phyloP scores from a whole-genome alignment of 1,284 basidiomycete species.

The Crepidotus sp. region DNA sequence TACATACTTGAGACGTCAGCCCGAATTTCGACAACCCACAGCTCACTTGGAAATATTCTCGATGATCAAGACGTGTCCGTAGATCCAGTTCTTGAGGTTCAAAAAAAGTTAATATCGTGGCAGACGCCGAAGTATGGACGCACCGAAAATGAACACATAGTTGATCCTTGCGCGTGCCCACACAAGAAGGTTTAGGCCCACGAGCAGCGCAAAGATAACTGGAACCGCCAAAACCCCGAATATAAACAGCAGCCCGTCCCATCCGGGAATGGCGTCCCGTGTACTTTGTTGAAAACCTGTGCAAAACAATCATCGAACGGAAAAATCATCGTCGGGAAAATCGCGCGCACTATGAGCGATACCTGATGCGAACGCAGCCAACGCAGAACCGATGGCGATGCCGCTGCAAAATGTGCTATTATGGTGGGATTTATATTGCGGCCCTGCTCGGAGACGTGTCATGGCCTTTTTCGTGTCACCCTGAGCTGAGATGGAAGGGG shows the following conservation, averaged over 20 bases:
- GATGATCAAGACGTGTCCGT: constrained; percentile 67
- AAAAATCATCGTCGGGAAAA: background rate
- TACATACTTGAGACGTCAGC: background rate
- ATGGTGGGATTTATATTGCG: constrained; percentile 60
- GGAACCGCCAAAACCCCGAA: constrained; percentile 76
- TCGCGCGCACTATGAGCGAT: constrained; percentile 61
- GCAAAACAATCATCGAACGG: background rate
- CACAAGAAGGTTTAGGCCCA: constrained; percentile 74
- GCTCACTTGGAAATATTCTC: constrained; percentile 74
- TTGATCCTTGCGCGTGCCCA: constrained; percentile 79
- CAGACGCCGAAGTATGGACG: constrained; percentile 16
- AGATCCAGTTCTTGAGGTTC: constrained; percentile 58
- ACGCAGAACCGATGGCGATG: constrained; percentile 63
- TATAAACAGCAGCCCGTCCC: constrained; percentile 70
- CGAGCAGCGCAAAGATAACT: constrained; percentile 66
- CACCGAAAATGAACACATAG: constrained; percentile 86
- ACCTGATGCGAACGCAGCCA: constrained; percentile 68
- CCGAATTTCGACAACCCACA: background rate
- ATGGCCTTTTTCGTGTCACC: constrained; percentile 80
- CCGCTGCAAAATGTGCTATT: constrained; percentile 73
- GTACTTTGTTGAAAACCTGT: constrained; percentile 46
- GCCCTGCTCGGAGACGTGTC: constrained; percentile 53
- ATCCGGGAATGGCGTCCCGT: constrained; percentile 54
- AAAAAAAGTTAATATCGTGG: background rate
- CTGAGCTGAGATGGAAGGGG: constrained; percentile 43